These are phyloP conservation scores for Ilyonectria destructans DNA, from an alignment of 2,329 filamentous ascomycete species.

Conservation along the genomic window DNA sequence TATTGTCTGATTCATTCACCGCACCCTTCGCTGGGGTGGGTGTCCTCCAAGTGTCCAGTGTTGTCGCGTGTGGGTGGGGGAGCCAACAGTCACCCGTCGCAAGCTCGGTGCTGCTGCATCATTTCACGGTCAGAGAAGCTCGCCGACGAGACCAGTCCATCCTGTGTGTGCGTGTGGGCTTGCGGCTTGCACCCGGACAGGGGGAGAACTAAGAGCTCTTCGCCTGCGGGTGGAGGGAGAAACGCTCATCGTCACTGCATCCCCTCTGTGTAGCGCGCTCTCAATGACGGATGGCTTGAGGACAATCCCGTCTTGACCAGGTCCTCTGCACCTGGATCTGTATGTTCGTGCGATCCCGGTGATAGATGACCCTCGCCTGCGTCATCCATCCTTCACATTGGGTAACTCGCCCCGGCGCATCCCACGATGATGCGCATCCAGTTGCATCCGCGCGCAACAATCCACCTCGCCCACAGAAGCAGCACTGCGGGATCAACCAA, in stretches of 20 bases:
- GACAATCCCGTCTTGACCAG: neutral
- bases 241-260: neutral
- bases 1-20: slow-evolving; percentile 13
- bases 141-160: too few species aligned
- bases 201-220: slow-evolving; percentile 15
- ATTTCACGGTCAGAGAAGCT: slow-evolving; percentile 16
- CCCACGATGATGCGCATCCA: slow-evolving; percentile 3
- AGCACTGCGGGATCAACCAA: neutral
- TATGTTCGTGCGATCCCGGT: slow-evolving; percentile 6
- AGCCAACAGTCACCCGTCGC: slow-evolving; percentile 11
- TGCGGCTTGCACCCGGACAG: slow-evolving; percentile 19
- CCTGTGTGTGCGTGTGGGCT: neutral
- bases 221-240: slow-evolving; percentile 24
- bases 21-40: slow-evolving; percentile 5
- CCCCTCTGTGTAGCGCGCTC: neutral
- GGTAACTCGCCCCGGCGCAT: neutral
- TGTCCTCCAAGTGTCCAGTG: neutral
- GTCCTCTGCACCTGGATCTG: neutral
- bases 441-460: neutral
- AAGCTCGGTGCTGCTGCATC: slow-evolving; percentile 19
- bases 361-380: slow-evolving; percentile 4
- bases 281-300: neutral
- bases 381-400: slow-evolving; percentile 16
- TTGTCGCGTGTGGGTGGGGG: slow-evolving; percentile 7
- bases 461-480: neutral